Base-by-base conservation (phyloP, 192 early-diverging fungal genomes). In the Dissophora ornata region DNA sequence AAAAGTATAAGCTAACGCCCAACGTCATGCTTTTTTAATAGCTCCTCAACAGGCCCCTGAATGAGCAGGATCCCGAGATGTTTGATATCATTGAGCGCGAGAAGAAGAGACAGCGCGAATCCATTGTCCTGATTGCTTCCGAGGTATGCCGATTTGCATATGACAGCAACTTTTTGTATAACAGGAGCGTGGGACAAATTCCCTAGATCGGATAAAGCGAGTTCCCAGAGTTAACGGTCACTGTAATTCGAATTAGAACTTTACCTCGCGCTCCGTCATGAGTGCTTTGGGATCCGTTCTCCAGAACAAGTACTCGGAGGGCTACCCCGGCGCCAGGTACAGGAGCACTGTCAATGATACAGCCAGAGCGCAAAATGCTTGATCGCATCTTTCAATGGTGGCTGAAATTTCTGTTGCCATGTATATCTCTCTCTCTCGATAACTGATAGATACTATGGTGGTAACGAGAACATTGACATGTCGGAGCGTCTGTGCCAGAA, bases 221-320 rank as follows among this genome's bases (percentile, higher is more conserved):
- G n/a, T n/a, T n/a, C n/a, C n/a, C n/a, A n/a, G n/a, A n/a, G n/a
- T n/a, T n/a, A n/a, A n/a, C n/a, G n/a, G n/a, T n/a, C n/a, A n/a
- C n/a, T 26, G 3, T 30, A 49, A 21, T 40, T 30, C 44, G 21
- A 19, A 36, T n/a, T 69, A 94, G 91, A 99, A 99, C 90, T 99
- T 97, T 79, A 99, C 98, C 16, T 97, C 95, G 45, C 89, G 90
- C 42, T 90, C 96, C 0, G 98, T 98, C 45, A 96, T 97, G 93
- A 90, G 95, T 41, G 95, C 95, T 12, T 88, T 99, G 49, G 98
- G 98, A 24, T 97, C 96, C 11, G 90, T 97, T 33, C 95, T 99
- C 91, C 96, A 98, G 82, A 99, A 99, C 91, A 99, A 99, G 86
- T 99, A 98, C 86, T 97, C 95, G 24, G 97, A 97, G 83, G 97